Conservation (phyloP, 768 basidiomycete genomes). For the Lactifluus subvellereus region DNA sequence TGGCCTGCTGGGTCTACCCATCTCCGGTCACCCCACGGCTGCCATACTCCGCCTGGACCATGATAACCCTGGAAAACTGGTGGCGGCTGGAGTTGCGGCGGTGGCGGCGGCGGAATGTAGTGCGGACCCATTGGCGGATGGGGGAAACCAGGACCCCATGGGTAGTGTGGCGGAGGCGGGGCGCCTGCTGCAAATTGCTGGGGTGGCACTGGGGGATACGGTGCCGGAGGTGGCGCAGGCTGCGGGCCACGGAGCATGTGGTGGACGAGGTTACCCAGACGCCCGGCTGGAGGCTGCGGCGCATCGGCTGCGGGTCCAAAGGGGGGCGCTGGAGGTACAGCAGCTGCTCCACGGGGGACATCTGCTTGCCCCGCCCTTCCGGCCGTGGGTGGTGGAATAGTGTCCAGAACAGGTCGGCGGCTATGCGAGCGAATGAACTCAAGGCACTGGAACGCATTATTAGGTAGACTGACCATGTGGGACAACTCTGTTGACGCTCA, state of each 20-base stretch:
- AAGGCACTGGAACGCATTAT: background rate
- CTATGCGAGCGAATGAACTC: slow-evolving; percentile 21
- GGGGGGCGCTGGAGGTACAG: slow-evolving; percentile 31
- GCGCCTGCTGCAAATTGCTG: slow-evolving; percentile 26
- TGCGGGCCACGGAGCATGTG: slow-evolving; percentile 19
- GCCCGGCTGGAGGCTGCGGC: slow-evolving; percentile 32
- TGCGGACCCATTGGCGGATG: slow-evolving; percentile 46
- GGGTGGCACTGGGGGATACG: slow-evolving; percentile 23
- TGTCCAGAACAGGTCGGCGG: slow-evolving; percentile 22
- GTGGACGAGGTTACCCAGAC: slow-evolving; percentile 27
- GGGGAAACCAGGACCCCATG: slow-evolving; percentile 54
- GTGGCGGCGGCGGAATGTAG: slow-evolving; percentile 26
- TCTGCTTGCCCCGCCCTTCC: slow-evolving; percentile 19
- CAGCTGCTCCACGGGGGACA: slow-evolving; percentile 21
- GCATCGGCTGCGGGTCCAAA: slow-evolving; percentile 34
- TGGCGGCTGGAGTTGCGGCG: slow-evolving; percentile 20
- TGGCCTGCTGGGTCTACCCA: slow-evolving; percentile 3
- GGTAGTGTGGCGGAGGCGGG: slow-evolving; percentile 48
- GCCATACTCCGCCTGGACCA: slow-evolving; percentile 22
- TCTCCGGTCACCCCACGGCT: slow-evolving; percentile 19
- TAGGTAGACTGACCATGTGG: slow-evolving; percentile 73
- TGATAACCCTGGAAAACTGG: slow-evolving; percentile 23
- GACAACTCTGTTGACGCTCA: slow-evolving; percentile 97
- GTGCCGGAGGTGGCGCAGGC: slow-evolving; percentile 22
- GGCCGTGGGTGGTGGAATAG: slow-evolving; percentile 6